Conservation (phyloP, 2,329 filamentous ascomycete species). For the Botrytis sinoallii region DNA sequence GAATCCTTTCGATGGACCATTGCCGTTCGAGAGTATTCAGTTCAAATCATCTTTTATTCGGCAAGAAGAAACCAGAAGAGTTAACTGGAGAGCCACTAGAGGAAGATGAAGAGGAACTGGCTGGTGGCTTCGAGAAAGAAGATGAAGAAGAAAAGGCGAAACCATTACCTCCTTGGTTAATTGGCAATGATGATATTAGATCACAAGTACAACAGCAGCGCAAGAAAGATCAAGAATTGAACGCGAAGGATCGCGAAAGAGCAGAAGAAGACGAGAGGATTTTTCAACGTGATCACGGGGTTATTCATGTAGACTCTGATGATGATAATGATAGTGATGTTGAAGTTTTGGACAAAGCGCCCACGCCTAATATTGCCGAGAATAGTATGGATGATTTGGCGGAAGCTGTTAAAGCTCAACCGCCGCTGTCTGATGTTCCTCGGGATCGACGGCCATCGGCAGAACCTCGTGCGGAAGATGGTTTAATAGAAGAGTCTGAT, state of each 20-base stretch:
- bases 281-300: conserved; percentile 46
- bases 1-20: conserved; percentile 70
- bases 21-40: conserved; percentile 87
- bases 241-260: conserved; percentile 59
- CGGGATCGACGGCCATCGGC: conserved; percentile 26
- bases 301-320: conserved; percentile 63
- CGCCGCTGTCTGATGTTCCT: conserved; percentile 31
- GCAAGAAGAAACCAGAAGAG: conserved; percentile 39
- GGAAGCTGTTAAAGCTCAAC: conserved; percentile 36
- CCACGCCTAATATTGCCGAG: conserved; percentile 25
- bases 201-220: conserved; percentile 58
- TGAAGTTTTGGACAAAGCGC: conserved; percentile 52
- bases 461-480: not conserved
- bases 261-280: conserved; percentile 54
- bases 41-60: conserved; percentile 60
- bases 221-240: conserved; percentile 56
- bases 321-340: conserved; percentile 47
- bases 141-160: conserved; percentile 37
- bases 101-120: conserved; percentile 36
- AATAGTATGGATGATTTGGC: conserved; percentile 31
- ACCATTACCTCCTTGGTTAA: conserved; percentile 76
- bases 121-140: conserved; percentile 42
- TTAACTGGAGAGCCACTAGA: conserved; percentile 24
- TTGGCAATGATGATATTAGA: conserved; percentile 61
- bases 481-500: conserved; percentile 22